A percentile compares a stretch with the other conserved stretches of the same genome.
These are phyloP conservation scores for Solidago caesia DNA, from an alignment of 129 eudicot genomes.

Conservation along the genomic window DNA sequence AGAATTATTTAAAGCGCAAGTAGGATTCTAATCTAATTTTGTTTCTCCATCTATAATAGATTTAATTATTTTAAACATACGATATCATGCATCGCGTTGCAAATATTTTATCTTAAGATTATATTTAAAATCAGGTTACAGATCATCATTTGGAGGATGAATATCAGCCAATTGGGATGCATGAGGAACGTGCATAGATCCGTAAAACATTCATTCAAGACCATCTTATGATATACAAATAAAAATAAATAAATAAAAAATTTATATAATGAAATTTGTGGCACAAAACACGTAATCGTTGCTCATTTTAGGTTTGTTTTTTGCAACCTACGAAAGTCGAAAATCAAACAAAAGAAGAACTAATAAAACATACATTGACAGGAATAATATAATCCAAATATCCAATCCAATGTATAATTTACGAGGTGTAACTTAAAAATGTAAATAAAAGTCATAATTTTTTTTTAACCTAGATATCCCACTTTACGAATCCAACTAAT, in stretches of 20 bases:
- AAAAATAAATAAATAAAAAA: not conserved
- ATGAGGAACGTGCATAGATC: slow-evolving; percentile 33
- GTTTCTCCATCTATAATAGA: no score
- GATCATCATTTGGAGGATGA: slow-evolving; percentile 1
- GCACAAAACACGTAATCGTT: not conserved
- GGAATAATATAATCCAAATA: not conserved
- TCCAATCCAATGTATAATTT: not conserved
- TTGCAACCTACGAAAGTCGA: not conserved
- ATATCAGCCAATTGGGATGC: slow-evolving; percentile 18
- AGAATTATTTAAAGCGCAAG: no score
- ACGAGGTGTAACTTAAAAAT: not conserved
- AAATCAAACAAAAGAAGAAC: not conserved
- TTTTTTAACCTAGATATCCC: not conserved
- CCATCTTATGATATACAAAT: not conserved
- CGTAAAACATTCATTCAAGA: slow-evolving; percentile 27
- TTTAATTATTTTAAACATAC: no score
- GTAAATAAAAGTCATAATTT: not conserved
- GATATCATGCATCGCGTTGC: not conserved
- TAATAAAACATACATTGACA: no score
- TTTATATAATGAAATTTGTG: not conserved
- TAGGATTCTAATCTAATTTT: no score
- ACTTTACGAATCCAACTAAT: no score
- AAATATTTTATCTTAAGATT: not conserved
- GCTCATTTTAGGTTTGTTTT: not conserved
- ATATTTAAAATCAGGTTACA: not conserved